Conservation (phyloP, 352 stramenopile species). For the Globisporangium lucens region DNA sequence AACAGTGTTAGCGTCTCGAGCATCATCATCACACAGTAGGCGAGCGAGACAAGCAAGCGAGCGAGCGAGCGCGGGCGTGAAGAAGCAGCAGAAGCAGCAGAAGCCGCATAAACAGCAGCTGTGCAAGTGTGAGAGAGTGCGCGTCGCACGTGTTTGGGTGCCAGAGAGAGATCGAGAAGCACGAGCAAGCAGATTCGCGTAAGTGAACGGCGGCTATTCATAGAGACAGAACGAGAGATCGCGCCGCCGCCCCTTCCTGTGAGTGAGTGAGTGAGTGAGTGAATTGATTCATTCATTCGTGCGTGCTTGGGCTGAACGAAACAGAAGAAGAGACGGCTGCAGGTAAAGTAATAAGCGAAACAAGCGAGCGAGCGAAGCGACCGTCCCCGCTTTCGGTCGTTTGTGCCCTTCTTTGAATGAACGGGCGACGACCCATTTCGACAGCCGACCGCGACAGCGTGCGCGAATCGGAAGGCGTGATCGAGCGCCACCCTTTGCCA, state of each 20-base stretch:
- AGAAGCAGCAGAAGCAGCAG: neutral
- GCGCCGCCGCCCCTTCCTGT: neutral
- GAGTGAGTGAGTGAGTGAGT: too few relatives aligned
- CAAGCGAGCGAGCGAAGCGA: neutral
- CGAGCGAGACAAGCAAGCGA: neutral
- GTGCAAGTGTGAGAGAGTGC: neutral
- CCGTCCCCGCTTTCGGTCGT: neutral
- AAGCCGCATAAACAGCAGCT: neutral
- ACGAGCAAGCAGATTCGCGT: neutral
- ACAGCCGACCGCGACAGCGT: constrained; percentile 15
- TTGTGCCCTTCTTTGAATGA: neutral
- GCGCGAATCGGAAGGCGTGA: constrained; percentile 20
- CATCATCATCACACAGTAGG: neutral
- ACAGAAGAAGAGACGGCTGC: neutral
- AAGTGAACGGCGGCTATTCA: neutral
- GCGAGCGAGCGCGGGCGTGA: neutral
- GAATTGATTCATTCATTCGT: neutral
- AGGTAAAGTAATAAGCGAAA: neutral
- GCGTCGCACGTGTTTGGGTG: neutral
- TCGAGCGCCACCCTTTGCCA: constrained; percentile 16
- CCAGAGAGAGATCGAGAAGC: neutral
- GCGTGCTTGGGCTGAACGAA: neutral
- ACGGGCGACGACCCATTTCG: constrained; percentile 6
- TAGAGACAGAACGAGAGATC: neutral
- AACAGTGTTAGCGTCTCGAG: neutral